Conservation (phyloP, 2,329 filamentous ascomycete genomes). For the Aquanectria penicillioides region DNA sequence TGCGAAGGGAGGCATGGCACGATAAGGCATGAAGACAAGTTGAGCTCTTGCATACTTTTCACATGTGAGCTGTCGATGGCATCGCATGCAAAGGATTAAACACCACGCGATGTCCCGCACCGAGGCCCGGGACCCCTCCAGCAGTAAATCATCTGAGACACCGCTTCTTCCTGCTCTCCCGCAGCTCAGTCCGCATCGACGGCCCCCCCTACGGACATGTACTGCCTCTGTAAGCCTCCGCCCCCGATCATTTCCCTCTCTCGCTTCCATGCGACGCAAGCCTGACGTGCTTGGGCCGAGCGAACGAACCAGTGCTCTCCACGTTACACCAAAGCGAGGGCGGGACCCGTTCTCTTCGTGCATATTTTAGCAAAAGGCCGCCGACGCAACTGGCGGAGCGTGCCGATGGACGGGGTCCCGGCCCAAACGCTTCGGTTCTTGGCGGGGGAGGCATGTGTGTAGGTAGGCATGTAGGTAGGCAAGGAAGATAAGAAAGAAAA, state of each 20-base stretch:
- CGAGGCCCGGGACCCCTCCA: neutral
- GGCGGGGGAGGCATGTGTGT: too few relatives aligned
- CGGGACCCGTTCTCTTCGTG: neutral
- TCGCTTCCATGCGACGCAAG: slow-evolving; percentile 27
- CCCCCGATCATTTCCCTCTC: neutral
- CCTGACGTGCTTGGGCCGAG: slow-evolving; percentile 17
- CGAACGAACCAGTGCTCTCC: slow-evolving; percentile 33
- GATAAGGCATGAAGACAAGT: too few relatives aligned
- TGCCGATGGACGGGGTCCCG: slow-evolving; percentile 6
- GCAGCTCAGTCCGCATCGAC: too few relatives aligned
- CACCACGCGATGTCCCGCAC: slow-evolving; percentile 11
- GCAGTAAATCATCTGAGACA: slow-evolving; percentile 10
- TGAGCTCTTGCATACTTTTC: too few relatives aligned
- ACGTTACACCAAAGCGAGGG: slow-evolving; percentile 27
- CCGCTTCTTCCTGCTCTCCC: too few relatives aligned
- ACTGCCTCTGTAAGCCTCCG: neutral
- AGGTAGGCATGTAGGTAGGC: neutral
- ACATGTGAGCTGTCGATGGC: too few relatives aligned
- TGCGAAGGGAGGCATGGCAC: too few relatives aligned
- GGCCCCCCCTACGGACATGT: too few relatives aligned
- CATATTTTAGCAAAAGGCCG: too few relatives aligned
- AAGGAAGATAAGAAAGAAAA: neutral
- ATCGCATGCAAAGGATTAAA: too few relatives aligned
- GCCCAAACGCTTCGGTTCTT: too few relatives aligned
- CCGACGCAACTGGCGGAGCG: too few relatives aligned